Conservation (phyloP, 2,329 filamentous ascomycete genomes). For the Lachnellula cervina region DNA sequence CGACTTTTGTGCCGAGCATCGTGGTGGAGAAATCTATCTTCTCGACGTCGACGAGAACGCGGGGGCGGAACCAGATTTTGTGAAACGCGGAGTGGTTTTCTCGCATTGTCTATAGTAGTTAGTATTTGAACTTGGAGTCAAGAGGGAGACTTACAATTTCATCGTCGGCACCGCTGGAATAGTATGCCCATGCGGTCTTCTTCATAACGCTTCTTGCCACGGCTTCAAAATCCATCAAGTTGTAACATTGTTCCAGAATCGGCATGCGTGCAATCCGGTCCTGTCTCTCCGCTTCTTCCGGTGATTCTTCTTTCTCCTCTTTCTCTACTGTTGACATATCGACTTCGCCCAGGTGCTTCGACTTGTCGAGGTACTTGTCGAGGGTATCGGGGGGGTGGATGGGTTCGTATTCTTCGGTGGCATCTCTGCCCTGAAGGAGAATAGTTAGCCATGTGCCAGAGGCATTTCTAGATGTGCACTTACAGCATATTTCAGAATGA, state of each 20-base stretch:
- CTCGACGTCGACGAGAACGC: conserved; percentile 83
- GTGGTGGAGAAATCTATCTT: conserved; percentile 81
- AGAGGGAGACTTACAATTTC: conserved; percentile 61
- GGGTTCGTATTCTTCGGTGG: conserved; percentile 85
- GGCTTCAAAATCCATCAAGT: conserved; percentile 91
- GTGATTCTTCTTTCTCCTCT: conserved; percentile 61
- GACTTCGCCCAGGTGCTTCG: conserved; percentile 84
- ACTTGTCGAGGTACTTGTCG: conserved; percentile 74
- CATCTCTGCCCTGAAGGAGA: conserved; percentile 66
- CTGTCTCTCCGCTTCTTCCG: conserved; percentile 69
- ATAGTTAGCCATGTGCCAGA: neutral
- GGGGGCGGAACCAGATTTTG: conserved; percentile 94
- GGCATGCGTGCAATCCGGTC: conserved; percentile 73
- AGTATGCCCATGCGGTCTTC: conserved; percentile 95
- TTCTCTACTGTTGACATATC: conserved; percentile 76
- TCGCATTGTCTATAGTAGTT: conserved; percentile 66
- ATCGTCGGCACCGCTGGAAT: conserved; percentile 87
- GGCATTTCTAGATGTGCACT: conserved; percentile 22
- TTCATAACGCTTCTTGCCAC: conserved; percentile 91
- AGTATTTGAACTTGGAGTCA: neutral
- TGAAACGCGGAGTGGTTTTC: conserved; percentile 97
- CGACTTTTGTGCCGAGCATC: conserved; percentile 83
- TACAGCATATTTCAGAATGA: conserved; percentile 91
- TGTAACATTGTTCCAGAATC: conserved; percentile 81
- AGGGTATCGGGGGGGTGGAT: conserved; percentile 87